Conservation (phyloP, 768 basidiomycete species). For the Hygrophorus pudorinus region DNA sequence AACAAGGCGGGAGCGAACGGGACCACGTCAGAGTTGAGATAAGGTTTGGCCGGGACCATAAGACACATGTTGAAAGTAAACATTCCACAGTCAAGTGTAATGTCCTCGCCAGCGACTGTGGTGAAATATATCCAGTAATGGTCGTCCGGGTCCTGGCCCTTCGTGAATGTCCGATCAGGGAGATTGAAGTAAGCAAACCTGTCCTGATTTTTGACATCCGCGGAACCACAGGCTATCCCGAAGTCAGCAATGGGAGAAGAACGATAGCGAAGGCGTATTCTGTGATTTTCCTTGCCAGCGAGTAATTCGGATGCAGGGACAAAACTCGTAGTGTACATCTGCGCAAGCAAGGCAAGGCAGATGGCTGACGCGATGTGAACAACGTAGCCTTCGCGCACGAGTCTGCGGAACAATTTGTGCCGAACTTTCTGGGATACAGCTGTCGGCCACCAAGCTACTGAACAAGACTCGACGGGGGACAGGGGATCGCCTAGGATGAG, state of each 20-base stretch:
- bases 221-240: constrained; percentile 29
- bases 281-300: constrained; percentile 14
- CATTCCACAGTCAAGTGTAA: constrained; percentile 32
- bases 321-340: constrained; percentile 30
- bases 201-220: constrained; percentile 24
- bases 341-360: constrained; percentile 24
- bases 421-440: constrained; percentile 18
- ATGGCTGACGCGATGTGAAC: constrained; percentile 23
- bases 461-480: too few relatives aligned
- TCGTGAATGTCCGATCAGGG: constrained; percentile 14
- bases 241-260: constrained; percentile 35
- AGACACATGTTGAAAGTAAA: constrained; percentile 32
- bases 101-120: constrained; percentile 29
- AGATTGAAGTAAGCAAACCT: constrained; percentile 24
- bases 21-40: constrained; percentile 13
- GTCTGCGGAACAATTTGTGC: constrained; percentile 19
- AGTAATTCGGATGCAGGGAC: constrained; percentile 7
- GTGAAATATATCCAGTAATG: constrained; percentile 44
- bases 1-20: constrained; percentile 17
- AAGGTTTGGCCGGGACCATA: constrained; percentile 11
- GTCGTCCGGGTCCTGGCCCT: constrained; percentile 32
- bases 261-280: constrained; percentile 26
- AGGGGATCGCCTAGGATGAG: constrained; percentile 21
- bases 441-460: constrained; percentile 29
- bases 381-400: constrained; percentile 24